Conservation (phyloP, 1,284 basidiomycete genomes). For the Vanrija pseudolonga region DNA sequence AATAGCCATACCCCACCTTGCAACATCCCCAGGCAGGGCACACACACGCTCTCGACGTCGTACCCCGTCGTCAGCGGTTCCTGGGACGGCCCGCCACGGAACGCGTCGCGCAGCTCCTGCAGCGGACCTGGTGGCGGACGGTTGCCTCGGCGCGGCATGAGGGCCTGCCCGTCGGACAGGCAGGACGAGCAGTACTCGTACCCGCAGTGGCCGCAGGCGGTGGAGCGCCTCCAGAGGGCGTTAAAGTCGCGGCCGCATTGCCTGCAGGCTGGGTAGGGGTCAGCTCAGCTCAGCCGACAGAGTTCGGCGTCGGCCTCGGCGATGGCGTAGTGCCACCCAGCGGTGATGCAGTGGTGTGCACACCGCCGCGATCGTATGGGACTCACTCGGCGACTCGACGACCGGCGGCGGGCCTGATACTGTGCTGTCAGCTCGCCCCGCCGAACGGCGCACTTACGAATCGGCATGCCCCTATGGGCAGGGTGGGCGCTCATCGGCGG, state of each 20-base stretch:
- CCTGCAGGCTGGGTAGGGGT: conserved; percentile 33
- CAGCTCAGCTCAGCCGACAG: not conserved
- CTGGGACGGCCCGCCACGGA: conserved; percentile 19
- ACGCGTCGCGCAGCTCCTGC: conserved; percentile 25
- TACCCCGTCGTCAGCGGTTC: conserved; percentile 29
- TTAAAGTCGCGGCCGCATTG: conserved; percentile 47
- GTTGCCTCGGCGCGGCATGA: conserved; percentile 40
- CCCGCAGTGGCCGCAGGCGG: conserved; percentile 46
- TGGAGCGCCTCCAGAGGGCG: conserved; percentile 39
- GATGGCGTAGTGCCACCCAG: not conserved
- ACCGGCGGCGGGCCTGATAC: conserved; percentile 49
- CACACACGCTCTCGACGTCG: conserved; percentile 44
- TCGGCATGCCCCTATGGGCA: conserved; percentile 28
- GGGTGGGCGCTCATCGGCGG: not conserved
- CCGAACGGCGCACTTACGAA: conserved; percentile 27
- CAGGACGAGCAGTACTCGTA: conserved; percentile 46
- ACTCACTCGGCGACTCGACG: conserved; percentile 40
- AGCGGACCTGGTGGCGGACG: conserved; percentile 8
- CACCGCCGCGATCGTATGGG: not conserved
- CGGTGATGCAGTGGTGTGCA: not conserved
- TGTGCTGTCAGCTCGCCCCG: conserved; percentile 9
- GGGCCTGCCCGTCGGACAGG: conserved; percentile 42
- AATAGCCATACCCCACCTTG: conserved; percentile 35
- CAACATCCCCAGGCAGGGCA: conserved; percentile 41
- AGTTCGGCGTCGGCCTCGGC: not conserved